These are phyloP conservation scores for Salvia hispanica DNA, from an alignment of 257 asterid species.

Conservation along the genomic window DNA sequence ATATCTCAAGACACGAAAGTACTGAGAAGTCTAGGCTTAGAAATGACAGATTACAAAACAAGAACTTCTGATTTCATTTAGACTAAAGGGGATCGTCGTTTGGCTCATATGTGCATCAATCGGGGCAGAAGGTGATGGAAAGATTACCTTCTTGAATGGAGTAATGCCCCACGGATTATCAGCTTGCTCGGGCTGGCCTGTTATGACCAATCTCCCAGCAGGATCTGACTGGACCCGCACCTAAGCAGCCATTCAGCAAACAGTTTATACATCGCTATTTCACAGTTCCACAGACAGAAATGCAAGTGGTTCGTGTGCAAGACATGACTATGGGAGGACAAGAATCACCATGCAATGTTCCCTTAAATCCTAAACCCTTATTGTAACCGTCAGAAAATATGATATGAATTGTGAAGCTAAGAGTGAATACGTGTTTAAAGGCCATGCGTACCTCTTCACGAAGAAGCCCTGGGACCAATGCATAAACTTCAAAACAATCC, in stretches of 20 bases:
- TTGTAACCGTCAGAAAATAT: neutral
- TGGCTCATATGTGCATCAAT: neutral
- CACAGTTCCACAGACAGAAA: slow-evolving; percentile 6
- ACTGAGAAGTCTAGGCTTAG: neutral
- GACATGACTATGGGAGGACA: neutral
- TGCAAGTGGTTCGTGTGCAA: neutral
- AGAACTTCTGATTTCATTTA: too few relatives aligned
- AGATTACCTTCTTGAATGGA: slow-evolving; percentile 72
- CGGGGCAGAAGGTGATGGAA: neutral
- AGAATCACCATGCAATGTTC: neutral
- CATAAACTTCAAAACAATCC: slow-evolving; percentile 89
- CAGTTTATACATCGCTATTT: slow-evolving; percentile 14
- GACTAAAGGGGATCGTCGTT: neutral
- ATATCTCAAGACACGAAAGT: too few relatives aligned
- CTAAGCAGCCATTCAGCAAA: slow-evolving; percentile 43
- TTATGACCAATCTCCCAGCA: slow-evolving; percentile 86
- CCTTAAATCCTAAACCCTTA: too few relatives aligned
- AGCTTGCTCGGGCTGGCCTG: slow-evolving; percentile 87
- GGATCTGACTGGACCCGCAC: slow-evolving; percentile 97
- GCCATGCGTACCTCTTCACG: slow-evolving; percentile 79
- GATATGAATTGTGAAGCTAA: neutral
- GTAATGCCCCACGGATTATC: slow-evolving; percentile 96
- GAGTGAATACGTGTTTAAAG: neutral
- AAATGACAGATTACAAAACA: neutral
- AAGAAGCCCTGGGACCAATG: slow-evolving; percentile 88